Evolutionary conservation across 768 basidiomycete species (phyloP).

Genomic region (Tulasnella sp.): DNA sequence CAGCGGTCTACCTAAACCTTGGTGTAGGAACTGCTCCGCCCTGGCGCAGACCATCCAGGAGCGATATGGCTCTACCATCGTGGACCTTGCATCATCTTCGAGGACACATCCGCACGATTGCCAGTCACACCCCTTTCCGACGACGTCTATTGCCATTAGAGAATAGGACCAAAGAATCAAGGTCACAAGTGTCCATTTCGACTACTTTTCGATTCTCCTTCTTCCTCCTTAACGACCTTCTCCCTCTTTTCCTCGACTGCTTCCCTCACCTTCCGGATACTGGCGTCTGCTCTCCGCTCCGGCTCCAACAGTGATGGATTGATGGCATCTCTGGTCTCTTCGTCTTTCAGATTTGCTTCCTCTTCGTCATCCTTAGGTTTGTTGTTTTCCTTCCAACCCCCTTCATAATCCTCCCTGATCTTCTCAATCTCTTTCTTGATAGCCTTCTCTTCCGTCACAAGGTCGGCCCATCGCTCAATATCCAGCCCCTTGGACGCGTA

Average conservation of each 20-base stretch:
- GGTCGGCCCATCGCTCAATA: slow-evolving; percentile 47
- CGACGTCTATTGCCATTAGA: too few relatives aligned
- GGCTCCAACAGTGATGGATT: background rate
- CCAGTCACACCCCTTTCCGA: too few relatives aligned
- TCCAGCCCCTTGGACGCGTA: slow-evolving; percentile 48
- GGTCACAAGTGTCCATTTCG: too few relatives aligned
- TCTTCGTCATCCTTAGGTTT: slow-evolving; percentile 23
- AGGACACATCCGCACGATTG: too few relatives aligned
- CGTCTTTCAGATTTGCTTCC: slow-evolving; percentile 16
- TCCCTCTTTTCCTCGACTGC: slow-evolving; percentile 7
- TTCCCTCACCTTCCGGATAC: background rate
- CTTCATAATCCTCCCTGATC: slow-evolving; percentile 52
- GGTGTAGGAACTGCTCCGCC: too few relatives aligned
- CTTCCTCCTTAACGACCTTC: background rate
- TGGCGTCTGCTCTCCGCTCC: background rate
- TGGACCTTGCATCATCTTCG: too few relatives aligned
- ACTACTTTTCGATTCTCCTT: background rate
- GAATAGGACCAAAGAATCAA: too few relatives aligned
- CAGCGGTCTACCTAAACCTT: too few relatives aligned
- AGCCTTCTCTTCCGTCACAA: slow-evolving; percentile 37
- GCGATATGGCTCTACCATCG: too few relatives aligned
- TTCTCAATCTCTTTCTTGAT: slow-evolving; percentile 41
- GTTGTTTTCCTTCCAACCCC: slow-evolving; percentile 30
- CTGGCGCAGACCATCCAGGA: too few relatives aligned
- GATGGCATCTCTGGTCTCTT: background rate